Evolutionary conservation across 768 basidiomycete species (phyloP), one percentile per base, ranked within the genome.

Genomic region (Vararia minispora): DNA sequence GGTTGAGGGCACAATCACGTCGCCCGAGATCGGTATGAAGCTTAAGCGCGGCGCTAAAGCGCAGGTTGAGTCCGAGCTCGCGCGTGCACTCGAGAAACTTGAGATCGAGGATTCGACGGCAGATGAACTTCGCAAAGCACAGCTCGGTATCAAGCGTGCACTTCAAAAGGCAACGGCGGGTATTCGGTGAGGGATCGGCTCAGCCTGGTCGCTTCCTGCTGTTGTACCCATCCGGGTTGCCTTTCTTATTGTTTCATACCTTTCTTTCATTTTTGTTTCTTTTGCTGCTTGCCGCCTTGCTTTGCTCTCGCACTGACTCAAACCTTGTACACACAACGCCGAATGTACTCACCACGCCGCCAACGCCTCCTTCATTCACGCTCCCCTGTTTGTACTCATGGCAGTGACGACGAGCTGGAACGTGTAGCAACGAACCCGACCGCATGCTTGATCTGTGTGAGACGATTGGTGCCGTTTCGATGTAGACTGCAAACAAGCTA

Each of bases 81-180:
- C 95, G 37, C 87, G 91, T 57, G 92, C 95, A 22, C 76, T 98
- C 34, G 95, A 98, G 79, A 91, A 90, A 69, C 72, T 99, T 58
- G 95, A 98, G 74, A 86, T 95, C 46, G 94, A 95, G 68, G 88
- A 94, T 42, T 86, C 88, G 44, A 69, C 84, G 22, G 78, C 79
- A 39, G 95, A 98, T 60, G 90, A 99, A 63, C 76, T 99, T 56
- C 86, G 83, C 66, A 95, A 94, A 68, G 84, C 88, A 43, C 89
- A 97, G 62, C 75, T 99, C 49, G 70, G 77, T 58, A 89, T 98
- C 65, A 94, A 92, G 71, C 82, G 94, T 56, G 86, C 92, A 45
- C 74, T 99, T 59, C 92, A 97, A 73, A 99, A 98, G 74, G 94
- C 90, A 37, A 89, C 86, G 37, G 83, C 87, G 53, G 82, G 86